phyloP scores from a whole-genome alignment of 192 early-diverging fungal genomes.

The Gamsiella multidivaricata region DNA sequence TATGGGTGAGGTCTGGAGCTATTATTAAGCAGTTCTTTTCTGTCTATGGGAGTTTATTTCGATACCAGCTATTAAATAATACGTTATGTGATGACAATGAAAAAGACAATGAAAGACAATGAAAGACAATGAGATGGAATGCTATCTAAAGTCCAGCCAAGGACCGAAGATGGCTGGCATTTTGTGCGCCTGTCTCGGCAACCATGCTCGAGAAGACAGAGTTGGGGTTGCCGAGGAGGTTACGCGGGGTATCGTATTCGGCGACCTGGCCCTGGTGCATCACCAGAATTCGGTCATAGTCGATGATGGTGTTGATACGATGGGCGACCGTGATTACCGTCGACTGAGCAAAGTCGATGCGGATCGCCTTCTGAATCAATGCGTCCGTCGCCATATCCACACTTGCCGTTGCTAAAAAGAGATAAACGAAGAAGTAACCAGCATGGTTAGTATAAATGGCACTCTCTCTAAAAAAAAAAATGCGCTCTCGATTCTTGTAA shows the following conservation, averaged over 20 bases:
- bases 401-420: constrained; percentile 75
- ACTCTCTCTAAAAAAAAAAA: constrained; percentile 52
- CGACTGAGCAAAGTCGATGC: constrained; percentile 68
- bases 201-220: constrained; percentile 85
- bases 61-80: background rate
- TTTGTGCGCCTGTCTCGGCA: constrained; percentile 74
- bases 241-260: constrained; percentile 83
- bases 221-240: constrained; percentile 68
- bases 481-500: constrained; percentile 9
- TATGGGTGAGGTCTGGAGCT: constrained; percentile 39
- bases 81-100: background rate
- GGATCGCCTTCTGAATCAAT: constrained; percentile 77
- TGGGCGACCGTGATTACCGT: constrained; percentile 82
- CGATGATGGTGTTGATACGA: constrained; percentile 75
- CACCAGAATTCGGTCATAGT: constrained; percentile 57
- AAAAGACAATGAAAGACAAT: background rate
- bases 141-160: constrained; percentile 26
- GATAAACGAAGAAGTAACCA: constrained; percentile 55
- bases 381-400: constrained; percentile 87
- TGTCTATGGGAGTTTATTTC: too few relatives aligned
- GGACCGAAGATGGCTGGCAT: constrained; percentile 32
- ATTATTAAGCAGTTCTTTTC: too few relatives aligned
- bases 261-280: constrained; percentile 80
- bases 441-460: constrained; percentile 51
- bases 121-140: background rate